phyloP scores from a whole-genome alignment of 306 rosid genomes.

The Casuarina equisetifolia region DNA sequence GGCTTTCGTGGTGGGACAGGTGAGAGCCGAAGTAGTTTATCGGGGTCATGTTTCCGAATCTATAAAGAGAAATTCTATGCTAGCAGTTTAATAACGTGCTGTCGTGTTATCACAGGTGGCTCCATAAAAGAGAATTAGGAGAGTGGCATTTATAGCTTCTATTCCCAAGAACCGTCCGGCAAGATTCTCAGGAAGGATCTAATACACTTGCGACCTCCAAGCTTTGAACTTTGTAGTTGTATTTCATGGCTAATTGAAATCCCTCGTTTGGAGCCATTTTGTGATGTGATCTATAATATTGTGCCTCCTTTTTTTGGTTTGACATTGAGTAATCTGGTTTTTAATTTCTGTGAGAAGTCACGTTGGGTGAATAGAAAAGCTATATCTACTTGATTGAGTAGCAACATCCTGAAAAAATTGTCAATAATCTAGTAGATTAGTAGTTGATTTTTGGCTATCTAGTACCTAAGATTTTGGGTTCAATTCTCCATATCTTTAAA shows the following conservation, averaged over 20 bases:
- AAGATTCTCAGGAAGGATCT: slow-evolving; percentile 98
- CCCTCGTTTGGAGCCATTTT: background rate
- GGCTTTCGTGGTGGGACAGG: too few species aligned
- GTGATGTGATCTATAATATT: background rate
- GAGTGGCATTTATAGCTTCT: slow-evolving; percentile 70
- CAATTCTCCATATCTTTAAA: too few species aligned
- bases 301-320: background rate
- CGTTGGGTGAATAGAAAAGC: background rate
- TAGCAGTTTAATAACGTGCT: too few species aligned
- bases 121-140: slow-evolving; percentile 82
- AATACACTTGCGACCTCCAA: slow-evolving; percentile 74
- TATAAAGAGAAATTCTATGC: too few species aligned
- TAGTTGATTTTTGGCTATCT: too few species aligned
- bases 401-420: too few species aligned
- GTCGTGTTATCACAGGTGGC: slow-evolving; percentile 62
- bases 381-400: background rate
- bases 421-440: too few species aligned
- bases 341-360: background rate
- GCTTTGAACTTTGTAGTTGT: slow-evolving; percentile 35
- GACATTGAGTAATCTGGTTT: background rate
- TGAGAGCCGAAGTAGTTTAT: too few species aligned
- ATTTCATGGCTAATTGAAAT: background rate
- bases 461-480: too few species aligned
- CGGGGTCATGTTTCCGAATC: too few species aligned
- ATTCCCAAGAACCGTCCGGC: slow-evolving; percentile 88